These are phyloP conservation scores for Oxytropis ochrocephala DNA, from an alignment of 306 rosid genomes.

Conservation along the genomic window DNA sequence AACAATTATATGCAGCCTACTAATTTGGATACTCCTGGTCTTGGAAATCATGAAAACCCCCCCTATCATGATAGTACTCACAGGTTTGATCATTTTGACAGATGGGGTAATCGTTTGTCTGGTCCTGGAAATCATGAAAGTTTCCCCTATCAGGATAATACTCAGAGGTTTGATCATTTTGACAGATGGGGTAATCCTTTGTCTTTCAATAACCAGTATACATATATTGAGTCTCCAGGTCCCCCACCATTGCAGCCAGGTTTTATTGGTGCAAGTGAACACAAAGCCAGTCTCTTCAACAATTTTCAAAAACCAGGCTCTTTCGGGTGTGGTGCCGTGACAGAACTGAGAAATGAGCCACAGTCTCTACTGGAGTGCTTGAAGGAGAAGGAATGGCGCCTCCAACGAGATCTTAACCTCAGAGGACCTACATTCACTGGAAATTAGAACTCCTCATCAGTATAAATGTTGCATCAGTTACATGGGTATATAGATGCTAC, in stretches of 20 bases:
- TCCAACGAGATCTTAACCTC: conserved; percentile 53
- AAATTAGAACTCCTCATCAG: conserved; percentile 25
- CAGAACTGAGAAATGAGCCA: conserved; percentile 59
- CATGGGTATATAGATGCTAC: no score
- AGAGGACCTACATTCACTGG: conserved; percentile 63
- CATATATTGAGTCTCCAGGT: conserved; percentile 42
- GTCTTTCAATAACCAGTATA: conserved; percentile 35
- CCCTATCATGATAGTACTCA: conserved; percentile 27
- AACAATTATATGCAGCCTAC: conserved; percentile 35
- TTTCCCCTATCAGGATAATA: conserved; percentile 27
- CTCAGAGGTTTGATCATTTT: conserved; percentile 37
- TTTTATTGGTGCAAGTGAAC: conserved; percentile 41
- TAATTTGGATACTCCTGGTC: conserved; percentile 32
- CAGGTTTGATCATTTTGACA: conserved; percentile 43
- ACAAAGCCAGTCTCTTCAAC: conserved; percentile 32
- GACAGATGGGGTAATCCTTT: conserved; percentile 40
- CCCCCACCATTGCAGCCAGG: conserved; percentile 44
- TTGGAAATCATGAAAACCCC: conserved; percentile 34
- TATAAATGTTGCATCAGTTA: conserved; percentile 1
- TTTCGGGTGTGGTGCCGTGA: conserved; percentile 54
- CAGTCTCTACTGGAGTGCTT: conserved; percentile 61
- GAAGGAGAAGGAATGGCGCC: conserved; percentile 70
- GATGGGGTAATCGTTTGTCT: conserved; percentile 34
- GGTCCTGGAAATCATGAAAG: conserved; percentile 37
- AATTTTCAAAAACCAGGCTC: conserved; percentile 58